These are phyloP conservation scores for Pseudogymnoascus sp. DNA, from an alignment of 2,329 filamentous ascomycete species.

Conservation along the genomic window DNA sequence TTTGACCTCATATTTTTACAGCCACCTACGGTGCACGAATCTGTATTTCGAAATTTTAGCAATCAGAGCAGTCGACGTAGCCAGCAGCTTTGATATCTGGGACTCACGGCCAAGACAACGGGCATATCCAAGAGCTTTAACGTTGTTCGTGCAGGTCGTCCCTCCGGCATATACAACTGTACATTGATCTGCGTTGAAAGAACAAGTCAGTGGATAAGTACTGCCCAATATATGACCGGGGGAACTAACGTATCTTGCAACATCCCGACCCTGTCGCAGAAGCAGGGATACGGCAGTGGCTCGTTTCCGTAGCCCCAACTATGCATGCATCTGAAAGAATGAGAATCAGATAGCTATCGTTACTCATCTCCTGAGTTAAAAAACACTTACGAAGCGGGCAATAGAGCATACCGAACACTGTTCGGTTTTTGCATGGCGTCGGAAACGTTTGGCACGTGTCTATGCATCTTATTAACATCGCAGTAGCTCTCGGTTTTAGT, in stretches of 20 bases:
- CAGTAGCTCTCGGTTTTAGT: not conserved
- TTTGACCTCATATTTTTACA: not conserved
- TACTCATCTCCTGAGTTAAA: not conserved
- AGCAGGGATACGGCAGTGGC: not conserved
- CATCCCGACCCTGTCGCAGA: not conserved
- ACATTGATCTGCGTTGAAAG: not conserved
- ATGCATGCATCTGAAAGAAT: not conserved
- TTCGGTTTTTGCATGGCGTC: not conserved
- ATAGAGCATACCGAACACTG: not conserved
- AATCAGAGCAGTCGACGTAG: not conserved
- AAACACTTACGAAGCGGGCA: not conserved
- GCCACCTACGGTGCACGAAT: not conserved
- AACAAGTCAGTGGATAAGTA: not conserved
- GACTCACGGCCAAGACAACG: not conserved
- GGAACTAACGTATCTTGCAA: not conserved
- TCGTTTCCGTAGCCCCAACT: not conserved
- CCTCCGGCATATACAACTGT: not conserved
- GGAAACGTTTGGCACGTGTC: not conserved
- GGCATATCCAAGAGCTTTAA: not conserved
- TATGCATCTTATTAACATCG: not conserved
- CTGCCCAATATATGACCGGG: not conserved
- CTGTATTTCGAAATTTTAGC: not conserved
- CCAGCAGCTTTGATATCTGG: not conserved
- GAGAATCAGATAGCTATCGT: not conserved
- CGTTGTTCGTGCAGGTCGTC: not conserved